Percentiles rank a stretch among this genome's conserved stretches.
Evolutionary conservation across 2,329 filamentous ascomycete species (phyloP).

Genomic region (Fusarium citri): DNA sequence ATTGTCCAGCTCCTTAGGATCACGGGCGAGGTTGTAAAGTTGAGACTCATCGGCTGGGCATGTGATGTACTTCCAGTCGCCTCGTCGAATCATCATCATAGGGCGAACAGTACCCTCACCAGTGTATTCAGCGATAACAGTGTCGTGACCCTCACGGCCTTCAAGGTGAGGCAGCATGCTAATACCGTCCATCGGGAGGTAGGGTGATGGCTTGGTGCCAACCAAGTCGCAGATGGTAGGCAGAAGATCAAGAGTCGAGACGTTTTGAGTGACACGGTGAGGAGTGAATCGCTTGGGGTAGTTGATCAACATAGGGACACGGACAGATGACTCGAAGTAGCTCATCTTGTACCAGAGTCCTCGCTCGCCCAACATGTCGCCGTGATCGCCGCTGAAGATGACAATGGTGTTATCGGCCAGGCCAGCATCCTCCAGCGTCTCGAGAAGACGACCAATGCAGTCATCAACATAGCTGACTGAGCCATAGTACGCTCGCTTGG

Average conservation of each 20-base stretch:
- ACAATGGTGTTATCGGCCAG: slow-evolving; percentile 89
- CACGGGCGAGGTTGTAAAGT: slow-evolving; percentile 81
- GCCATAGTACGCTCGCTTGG: slow-evolving; percentile 90
- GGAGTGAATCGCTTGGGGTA: slow-evolving; percentile 80
- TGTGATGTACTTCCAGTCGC: slow-evolving; percentile 89
- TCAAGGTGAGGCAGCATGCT: slow-evolving; percentile 84
- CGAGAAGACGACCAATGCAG: slow-evolving; percentile 85
- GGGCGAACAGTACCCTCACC: slow-evolving; percentile 91
- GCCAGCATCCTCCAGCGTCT: slow-evolving; percentile 81
- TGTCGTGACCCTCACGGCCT: slow-evolving; percentile 76
- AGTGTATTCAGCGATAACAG: slow-evolving; percentile 94
- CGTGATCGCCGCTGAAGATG: slow-evolving; percentile 93
- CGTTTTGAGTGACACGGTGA: slow-evolving; percentile 82
- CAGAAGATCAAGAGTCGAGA: slow-evolving; percentile 90
- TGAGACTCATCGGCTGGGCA: slow-evolving; percentile 87
- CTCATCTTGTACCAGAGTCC: slow-evolving; percentile 98
- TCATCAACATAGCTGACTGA: slow-evolving; percentile 95
- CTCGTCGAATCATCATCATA: slow-evolving; percentile 92
- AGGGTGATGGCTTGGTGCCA: slow-evolving; percentile 74
- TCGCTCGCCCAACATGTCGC: slow-evolving; percentile 94
- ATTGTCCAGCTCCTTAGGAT: slow-evolving; percentile 83
- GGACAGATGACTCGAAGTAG: slow-evolving; percentile 91
- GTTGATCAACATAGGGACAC: slow-evolving; percentile 88
- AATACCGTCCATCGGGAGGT: slow-evolving; percentile 86
- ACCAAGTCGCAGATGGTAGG: slow-evolving; percentile 89